Percentiles rank a stretch among this genome's conserved stretches.
Conservation (phyloP, 257 asterid genomes). For the Knoxia roxburghii region DNA sequence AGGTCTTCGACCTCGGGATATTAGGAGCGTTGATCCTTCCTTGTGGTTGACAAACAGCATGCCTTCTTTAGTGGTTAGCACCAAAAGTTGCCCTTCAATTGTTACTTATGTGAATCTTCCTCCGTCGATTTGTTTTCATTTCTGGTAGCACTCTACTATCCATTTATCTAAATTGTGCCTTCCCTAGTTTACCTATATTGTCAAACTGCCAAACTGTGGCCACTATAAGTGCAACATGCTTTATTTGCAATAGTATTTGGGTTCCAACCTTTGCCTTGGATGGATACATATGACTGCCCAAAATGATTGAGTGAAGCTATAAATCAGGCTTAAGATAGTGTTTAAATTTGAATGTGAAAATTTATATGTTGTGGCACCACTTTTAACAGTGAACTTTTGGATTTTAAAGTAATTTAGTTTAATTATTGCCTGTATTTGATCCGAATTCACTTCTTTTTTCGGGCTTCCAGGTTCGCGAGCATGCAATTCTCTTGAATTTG, state of each 20-base stretch:
- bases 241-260: neutral
- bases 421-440: constrained; percentile 7
- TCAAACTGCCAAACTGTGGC: neutral
- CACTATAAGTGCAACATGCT: neutral
- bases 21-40: constrained; percentile 97
- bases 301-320: neutral
- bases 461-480: constrained; percentile 68
- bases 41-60: constrained; percentile 94
- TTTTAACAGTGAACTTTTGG: neutral
- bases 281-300: neutral
- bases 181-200: neutral
- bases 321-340: neutral
- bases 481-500: constrained; percentile 88
- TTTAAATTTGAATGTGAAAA: neutral
- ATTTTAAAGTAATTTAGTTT: neutral
- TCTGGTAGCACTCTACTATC: constrained; percentile 2
- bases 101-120: neutral
- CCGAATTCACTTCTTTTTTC: constrained; percentile 15
- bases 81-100: neutral
- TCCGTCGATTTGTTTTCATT: neutral
- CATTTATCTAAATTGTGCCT: neutral
- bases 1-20: constrained; percentile 97
- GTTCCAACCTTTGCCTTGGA: neutral
- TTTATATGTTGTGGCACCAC: neutral
- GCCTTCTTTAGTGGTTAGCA: constrained; percentile 82